Evolutionary conservation across 495 filamentous ascomycete species (phyloP).

Genomic region (Xeromyces bisporus): DNA sequence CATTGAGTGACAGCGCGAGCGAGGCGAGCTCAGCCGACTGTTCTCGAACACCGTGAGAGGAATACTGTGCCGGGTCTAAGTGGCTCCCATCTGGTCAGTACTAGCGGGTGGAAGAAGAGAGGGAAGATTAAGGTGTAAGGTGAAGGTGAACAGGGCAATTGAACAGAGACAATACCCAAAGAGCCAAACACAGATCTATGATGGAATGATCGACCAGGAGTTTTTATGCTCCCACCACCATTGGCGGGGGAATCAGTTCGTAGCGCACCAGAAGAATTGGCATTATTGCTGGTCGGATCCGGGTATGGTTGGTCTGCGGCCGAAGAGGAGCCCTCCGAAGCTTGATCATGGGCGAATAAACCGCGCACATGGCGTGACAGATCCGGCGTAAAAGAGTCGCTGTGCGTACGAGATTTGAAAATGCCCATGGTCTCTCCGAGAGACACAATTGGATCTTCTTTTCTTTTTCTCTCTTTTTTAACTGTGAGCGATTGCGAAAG

Average conservation of each 20-base stretch:
- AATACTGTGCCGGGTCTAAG: constrained; percentile 53
- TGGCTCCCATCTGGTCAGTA: constrained; percentile 18
- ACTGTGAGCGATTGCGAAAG: not conserved
- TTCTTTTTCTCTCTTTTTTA: not conserved
- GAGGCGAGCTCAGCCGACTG: constrained; percentile 83
- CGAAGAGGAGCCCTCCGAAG: constrained; percentile 4
- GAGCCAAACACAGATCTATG: constrained; percentile 53
- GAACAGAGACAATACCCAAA: constrained; percentile 40
- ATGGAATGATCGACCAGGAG: constrained; percentile 62
- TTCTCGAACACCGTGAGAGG: constrained; percentile 62
- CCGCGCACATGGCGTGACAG: constrained; percentile 10
- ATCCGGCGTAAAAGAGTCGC: constrained; percentile 19
- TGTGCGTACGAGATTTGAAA: constrained; percentile 20
- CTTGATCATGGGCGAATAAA: constrained; percentile 11
- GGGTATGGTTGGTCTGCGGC: constrained; percentile 11
- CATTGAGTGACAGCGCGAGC: constrained; percentile 49
- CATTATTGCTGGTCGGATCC: constrained; percentile 17
- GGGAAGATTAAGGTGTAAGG: no score
- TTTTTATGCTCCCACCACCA: constrained; percentile 35
- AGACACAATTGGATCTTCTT: constrained; percentile 6
- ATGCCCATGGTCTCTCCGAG: constrained; percentile 15
- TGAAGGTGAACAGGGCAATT: no score
- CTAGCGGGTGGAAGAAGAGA: not conserved
- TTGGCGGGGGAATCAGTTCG: constrained; percentile 22
- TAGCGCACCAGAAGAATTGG: constrained; percentile 14